These are phyloP conservation scores for Arthrocladium fulminans DNA, from an alignment of 2,329 filamentous ascomycete genomes.

Conservation along the genomic window DNA sequence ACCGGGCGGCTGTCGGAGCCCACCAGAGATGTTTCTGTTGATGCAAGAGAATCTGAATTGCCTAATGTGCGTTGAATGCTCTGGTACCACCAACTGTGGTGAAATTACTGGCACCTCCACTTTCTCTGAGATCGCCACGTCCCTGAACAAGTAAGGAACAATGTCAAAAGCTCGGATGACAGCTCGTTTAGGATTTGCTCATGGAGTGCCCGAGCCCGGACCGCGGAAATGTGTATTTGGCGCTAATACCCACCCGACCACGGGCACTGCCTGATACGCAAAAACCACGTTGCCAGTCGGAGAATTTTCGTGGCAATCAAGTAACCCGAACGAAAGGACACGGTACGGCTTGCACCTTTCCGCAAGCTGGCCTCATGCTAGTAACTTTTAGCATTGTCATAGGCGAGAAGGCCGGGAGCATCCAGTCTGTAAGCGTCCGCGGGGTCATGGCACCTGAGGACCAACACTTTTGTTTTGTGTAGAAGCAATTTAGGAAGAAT, in stretches of 20 bases:
- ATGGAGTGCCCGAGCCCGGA: neutral
- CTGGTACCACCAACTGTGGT: no score
- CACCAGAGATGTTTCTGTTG: no score
- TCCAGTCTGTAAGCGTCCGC: no score
- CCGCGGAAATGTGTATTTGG: neutral
- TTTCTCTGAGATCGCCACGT: no score
- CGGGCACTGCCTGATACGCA: neutral
- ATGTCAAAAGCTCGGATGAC: no score
- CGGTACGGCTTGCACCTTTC: neutral
- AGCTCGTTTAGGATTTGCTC: neutral
- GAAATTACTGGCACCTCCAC: no score
- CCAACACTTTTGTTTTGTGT: neutral
- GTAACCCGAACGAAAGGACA: conserved; percentile 1
- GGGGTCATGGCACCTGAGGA: neutral
- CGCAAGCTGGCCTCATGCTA: neutral
- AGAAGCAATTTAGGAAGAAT: neutral
- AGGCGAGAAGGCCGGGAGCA: no score
- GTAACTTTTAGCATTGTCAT: neutral
- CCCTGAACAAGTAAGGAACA: no score
- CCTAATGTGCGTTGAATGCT: no score
- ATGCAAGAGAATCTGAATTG: no score
- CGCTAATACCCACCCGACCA: neutral
- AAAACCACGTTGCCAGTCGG: neutral
- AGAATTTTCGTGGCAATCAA: neutral
- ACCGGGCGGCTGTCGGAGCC: no score